Evolutionary conservation across 768 basidiomycete genomes (phyloP).

Genomic region (Imleria badia): DNA sequence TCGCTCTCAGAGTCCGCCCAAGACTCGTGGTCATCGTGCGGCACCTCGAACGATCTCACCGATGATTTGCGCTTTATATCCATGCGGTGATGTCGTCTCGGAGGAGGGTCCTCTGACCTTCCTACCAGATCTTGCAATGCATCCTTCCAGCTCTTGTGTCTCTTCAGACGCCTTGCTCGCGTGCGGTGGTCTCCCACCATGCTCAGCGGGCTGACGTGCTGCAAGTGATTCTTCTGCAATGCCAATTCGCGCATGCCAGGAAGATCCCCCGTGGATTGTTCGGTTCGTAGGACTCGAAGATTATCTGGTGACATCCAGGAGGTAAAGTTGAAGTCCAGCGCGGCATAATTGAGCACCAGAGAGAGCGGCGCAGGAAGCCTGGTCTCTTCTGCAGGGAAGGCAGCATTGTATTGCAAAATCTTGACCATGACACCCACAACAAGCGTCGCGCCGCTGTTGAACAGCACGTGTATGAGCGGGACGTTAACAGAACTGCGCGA

Average conservation of each 20-base stretch:
- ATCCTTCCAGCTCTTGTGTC: constrained; percentile 61
- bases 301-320: constrained; percentile 93
- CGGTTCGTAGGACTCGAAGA: constrained; percentile 78
- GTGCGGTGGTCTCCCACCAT: constrained; percentile 76
- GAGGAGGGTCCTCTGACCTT: constrained; percentile 33
- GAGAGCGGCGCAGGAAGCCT: constrained; percentile 73
- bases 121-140: constrained; percentile 47
- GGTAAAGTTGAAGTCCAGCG: constrained; percentile 96
- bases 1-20: constrained; percentile 55
- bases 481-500: background rate
- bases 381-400: constrained; percentile 28
- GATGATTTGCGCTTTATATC: constrained; percentile 32
- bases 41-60: constrained; percentile 21
- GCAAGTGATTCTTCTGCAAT: constrained; percentile 84
- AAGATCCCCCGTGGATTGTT: constrained; percentile 83
- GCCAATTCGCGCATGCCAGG: constrained; percentile 68
- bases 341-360: constrained; percentile 86
- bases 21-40: constrained; percentile 46
- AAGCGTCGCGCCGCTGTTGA: constrained; percentile 79
- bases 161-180: constrained; percentile 42
- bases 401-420: constrained; percentile 65
- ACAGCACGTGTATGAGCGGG: constrained; percentile 11
- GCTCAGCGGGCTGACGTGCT: constrained; percentile 85
- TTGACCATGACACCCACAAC: constrained; percentile 83
- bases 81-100: constrained; percentile 19